Base-by-base conservation (phyloP, 2,329 filamentous ascomycete species). In the Penicillium sp. region DNA sequence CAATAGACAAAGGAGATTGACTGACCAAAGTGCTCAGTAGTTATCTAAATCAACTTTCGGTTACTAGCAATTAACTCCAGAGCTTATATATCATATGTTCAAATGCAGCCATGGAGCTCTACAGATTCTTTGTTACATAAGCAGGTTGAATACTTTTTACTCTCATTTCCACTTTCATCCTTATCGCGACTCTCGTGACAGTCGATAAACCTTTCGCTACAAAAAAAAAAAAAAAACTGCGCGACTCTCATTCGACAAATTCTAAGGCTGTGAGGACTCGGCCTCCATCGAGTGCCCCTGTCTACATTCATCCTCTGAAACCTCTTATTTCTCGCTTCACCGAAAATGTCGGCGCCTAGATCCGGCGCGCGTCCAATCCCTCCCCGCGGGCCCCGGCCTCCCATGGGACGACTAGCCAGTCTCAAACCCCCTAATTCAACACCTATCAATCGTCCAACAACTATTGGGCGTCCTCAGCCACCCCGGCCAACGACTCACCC, bases 361-460 rank as follows among this genome's bases (percentile, higher is more conserved):
- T 66, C 72, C 33, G 67, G 63, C 36, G 67, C 70, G 52, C 72
- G 73, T 31, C 67, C 69, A n/a, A 63, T 68, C 28, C 63, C 69
- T 35, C 59, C 67, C 42, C 48, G 48, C 48, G 48, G 37, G 1
- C 61, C 69, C 19, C 65, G 66, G 56, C 53, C 64, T 33, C 68
- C 72, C 31, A 65, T 75, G 53, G 69, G 70, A 56, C 73, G 75
- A 44, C 62, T 77, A 35, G 73, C 75, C 43, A 76, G 73, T 64
- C 61, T 75, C 7, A 76, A 73, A 45, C 61, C 72, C n/a, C 66
- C 72, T 14, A 68, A 63, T 55, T 62, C 73, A 19, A 72, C 67
- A 43, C 69, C 74, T 8, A 74, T 76, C 53, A 72, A 64, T 59
- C 73, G 73, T 38, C 73, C 73, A 30, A 69, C 69, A 44, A 62